These are phyloP conservation scores for Medakamo hakoo DNA, from an alignment of 139 green algal genomes.

Conservation along the genomic window DNA sequence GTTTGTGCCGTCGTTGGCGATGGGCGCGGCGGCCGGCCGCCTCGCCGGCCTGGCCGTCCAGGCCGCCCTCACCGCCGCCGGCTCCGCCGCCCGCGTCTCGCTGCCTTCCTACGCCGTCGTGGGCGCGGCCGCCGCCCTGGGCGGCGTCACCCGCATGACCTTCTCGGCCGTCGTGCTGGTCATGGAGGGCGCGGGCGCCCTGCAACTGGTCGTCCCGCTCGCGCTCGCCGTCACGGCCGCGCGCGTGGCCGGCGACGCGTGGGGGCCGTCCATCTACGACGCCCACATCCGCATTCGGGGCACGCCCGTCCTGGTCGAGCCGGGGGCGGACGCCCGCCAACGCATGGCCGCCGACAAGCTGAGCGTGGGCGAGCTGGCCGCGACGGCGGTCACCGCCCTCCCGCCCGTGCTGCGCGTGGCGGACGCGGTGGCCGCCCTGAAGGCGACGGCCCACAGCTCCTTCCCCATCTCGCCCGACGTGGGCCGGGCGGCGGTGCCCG, in stretches of 20 bases:
- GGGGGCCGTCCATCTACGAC: constrained; percentile 33
- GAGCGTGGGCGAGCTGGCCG: constrained; percentile 32
- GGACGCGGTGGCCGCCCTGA: constrained; percentile 21
- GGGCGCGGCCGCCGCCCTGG: constrained; percentile 11
- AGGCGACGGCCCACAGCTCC: constrained; percentile 13
- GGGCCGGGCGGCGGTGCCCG: too few relatives aligned
- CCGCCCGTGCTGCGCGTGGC: constrained; percentile 12
- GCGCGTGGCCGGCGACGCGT: constrained; percentile 37
- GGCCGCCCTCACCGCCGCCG: constrained; percentile 1
- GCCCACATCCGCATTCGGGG: constrained; percentile 37
- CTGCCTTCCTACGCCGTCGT: constrained; percentile 35
- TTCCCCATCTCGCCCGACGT: constrained; percentile 27
- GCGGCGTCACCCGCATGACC: constrained; percentile 47
- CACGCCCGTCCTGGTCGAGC: constrained; percentile 27
- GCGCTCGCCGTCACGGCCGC: constrained; percentile 34
- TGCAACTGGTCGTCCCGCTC: constrained; percentile 39
- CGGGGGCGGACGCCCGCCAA: constrained; percentile 15
- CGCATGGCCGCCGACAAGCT: constrained; percentile 32
- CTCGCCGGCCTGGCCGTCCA: constrained; percentile 29
- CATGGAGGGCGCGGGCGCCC: constrained; percentile 51
- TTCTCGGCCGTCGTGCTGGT: constrained; percentile 50
- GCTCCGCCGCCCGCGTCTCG: constrained; percentile 8
- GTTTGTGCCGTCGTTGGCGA: constrained; percentile 41
- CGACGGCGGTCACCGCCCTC: constrained; percentile 21
- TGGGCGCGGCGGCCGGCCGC: constrained; percentile 31